Evolutionary conservation across 768 basidiomycete genomes (phyloP).

Genomic region (Boletus rufocinnamomeus): DNA sequence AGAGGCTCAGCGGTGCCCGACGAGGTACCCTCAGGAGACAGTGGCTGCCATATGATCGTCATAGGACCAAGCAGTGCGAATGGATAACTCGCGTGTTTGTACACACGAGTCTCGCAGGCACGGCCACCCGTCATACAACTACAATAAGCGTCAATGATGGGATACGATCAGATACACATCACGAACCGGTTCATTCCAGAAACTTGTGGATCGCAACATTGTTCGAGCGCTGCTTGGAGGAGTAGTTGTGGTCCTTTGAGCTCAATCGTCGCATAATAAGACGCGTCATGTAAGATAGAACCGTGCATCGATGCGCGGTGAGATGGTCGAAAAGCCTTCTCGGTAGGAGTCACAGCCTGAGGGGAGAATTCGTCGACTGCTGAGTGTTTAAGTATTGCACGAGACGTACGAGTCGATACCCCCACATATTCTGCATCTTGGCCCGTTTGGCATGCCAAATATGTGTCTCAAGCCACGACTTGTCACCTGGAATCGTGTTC

Average conservation of each 20-base stretch:
- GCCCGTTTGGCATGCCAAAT: conserved; percentile 97
- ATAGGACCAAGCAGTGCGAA: conserved; percentile 68
- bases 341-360: conserved; percentile 83
- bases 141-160: conserved; percentile 3
- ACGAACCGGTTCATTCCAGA: conserved; percentile 63
- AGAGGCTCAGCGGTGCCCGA: background rate
- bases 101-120: conserved; percentile 64
- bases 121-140: conserved; percentile 72
- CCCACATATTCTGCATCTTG: conserved; percentile 93
- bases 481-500: conserved; percentile 55
- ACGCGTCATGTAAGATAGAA: conserved; percentile 87
- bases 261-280: conserved; percentile 78
- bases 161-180: background rate
- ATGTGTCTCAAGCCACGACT: conserved; percentile 95
- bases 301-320: conserved; percentile 86
- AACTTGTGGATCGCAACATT: conserved; percentile 66
- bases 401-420: conserved; percentile 72
- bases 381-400: background rate
- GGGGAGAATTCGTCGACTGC: background rate
- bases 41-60: conserved; percentile 73
- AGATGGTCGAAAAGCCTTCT: conserved; percentile 90
- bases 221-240: conserved; percentile 52
- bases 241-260: conserved; percentile 62
- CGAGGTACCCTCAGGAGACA: background rate
- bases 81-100: conserved; percentile 66